Evolutionary conservation across 2,329 filamentous ascomycete species (phyloP).

Genomic region (Whalleya microplaca): DNA sequence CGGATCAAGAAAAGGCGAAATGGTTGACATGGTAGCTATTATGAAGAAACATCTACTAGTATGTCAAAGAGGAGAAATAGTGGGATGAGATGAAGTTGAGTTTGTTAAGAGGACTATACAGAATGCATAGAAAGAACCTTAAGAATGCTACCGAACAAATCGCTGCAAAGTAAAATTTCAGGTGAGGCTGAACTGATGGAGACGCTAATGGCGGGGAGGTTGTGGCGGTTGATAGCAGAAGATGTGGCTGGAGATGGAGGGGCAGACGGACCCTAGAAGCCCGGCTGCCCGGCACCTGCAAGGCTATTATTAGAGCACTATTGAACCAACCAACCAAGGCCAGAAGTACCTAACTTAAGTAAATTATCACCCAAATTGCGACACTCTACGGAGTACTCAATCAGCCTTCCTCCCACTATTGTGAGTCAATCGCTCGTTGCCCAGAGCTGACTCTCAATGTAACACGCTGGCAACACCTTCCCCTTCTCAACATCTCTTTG

Average conservation of each 20-base stretch:
- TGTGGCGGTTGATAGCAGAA: neutral
- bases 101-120: too few species aligned
- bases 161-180: constrained; percentile 15
- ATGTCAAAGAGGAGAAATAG: neutral
- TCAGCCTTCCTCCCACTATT: constrained; percentile 1
- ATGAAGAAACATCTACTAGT: neutral
- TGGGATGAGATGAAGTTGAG: constrained; percentile 25
- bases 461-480: constrained; percentile 21
- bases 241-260: neutral
- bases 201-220: constrained; percentile 15
- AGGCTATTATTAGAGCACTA: neutral
- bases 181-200: constrained; percentile 13
- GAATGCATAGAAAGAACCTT: constrained; percentile 1
- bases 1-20: constrained; percentile 80
- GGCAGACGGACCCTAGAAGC: constrained; percentile 10
- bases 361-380: constrained; percentile 8
- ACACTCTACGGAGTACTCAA: constrained; percentile 6
- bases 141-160: neutral
- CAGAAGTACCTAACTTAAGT: neutral
- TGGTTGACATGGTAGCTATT: constrained; percentile 39
- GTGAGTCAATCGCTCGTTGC: constrained; percentile 11
- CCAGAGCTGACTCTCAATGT: constrained; percentile 14
- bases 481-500: constrained; percentile 16
- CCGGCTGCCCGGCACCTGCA: constrained; percentile 10
- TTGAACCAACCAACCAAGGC: neutral